Evolutionary conservation across 345 rosid species (phyloP).

Genomic region (Laguncularia racemosa): DNA sequence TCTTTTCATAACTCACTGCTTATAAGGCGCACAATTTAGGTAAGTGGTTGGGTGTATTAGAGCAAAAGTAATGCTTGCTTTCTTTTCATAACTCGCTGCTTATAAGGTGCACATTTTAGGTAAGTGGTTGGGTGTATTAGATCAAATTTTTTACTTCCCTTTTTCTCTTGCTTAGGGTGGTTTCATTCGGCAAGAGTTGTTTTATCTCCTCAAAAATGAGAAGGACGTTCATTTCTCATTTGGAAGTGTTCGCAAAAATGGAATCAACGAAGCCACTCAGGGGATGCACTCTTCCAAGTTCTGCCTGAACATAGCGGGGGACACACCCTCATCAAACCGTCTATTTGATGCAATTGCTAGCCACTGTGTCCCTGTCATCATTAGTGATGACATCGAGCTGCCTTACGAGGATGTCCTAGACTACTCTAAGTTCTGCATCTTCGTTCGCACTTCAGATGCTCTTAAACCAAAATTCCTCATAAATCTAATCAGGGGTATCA

Average conservation of each 20-base stretch:
- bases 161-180: conserved; percentile 57
- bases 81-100: no score
- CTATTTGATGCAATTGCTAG: conserved; percentile 93
- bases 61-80: no score
- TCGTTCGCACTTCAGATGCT: conserved; percentile 76
- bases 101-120: no score
- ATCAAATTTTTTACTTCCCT: no score
- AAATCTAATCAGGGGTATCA: conserved; percentile 51
- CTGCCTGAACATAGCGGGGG: conserved; percentile 95
- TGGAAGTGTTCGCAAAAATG: conserved; percentile 66
- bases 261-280: conserved; percentile 49
- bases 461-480: conserved; percentile 57
- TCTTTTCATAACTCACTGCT: no score
- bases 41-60: no score
- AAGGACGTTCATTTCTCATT: conserved; percentile 83
- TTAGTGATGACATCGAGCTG: conserved; percentile 90
- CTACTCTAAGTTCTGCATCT: conserved; percentile 83
- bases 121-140: no score
- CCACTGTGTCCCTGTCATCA: conserved; percentile 87
- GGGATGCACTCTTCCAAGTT: conserved; percentile 91
- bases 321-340: conserved; percentile 96
- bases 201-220: conserved; percentile 63
- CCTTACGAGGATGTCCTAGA: conserved; percentile 87
- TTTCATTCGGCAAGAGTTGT: conserved; percentile 69
- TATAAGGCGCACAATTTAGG: no score